Evolutionary conservation across 2,329 filamentous ascomycete species (phyloP).

Genomic region (Fusarium phyllophilum): DNA sequence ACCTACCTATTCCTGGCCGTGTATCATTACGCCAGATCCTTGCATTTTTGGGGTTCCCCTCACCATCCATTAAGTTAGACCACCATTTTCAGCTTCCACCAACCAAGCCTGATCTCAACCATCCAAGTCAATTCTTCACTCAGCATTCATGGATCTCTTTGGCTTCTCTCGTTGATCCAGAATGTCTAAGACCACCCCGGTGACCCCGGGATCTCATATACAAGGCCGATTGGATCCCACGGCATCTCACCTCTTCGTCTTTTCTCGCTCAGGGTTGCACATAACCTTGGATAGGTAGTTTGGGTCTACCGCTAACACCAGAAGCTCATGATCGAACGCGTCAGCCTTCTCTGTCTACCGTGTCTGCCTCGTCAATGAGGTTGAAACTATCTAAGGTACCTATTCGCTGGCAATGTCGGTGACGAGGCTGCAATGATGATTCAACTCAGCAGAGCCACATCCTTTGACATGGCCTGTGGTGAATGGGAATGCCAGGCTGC

Average conservation of each 20-base stretch:
- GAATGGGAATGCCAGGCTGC: slow-evolving; percentile 7
- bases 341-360: slow-evolving; percentile 34
- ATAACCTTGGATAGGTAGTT: neutral
- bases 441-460: slow-evolving; percentile 28
- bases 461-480: slow-evolving; percentile 21
- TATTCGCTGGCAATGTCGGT: slow-evolving; percentile 23
- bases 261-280: slow-evolving; percentile 18
- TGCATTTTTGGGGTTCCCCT: slow-evolving; percentile 19
- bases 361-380: slow-evolving; percentile 18
- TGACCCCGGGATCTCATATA: slow-evolving; percentile 40
- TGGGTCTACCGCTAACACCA: neutral
- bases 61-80: slow-evolving; percentile 13
- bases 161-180: slow-evolving; percentile 30
- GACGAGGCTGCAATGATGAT: slow-evolving; percentile 29
- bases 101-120: slow-evolving; percentile 25
- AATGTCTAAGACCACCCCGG: slow-evolving; percentile 30
- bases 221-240: slow-evolving; percentile 41
- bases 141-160: neutral
- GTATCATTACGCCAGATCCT: slow-evolving; percentile 7
- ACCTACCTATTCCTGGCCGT: slow-evolving; percentile 2
- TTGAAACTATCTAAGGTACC: slow-evolving; percentile 1
- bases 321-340: slow-evolving; percentile 16
- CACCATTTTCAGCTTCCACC: slow-evolving; percentile 26
- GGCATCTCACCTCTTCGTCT: slow-evolving; percentile 27
- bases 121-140: slow-evolving; percentile 25